These are phyloP conservation scores for Arthroderma uncinatum DNA, from an alignment of 2,329 filamentous ascomycete genomes.

Conservation along the genomic window DNA sequence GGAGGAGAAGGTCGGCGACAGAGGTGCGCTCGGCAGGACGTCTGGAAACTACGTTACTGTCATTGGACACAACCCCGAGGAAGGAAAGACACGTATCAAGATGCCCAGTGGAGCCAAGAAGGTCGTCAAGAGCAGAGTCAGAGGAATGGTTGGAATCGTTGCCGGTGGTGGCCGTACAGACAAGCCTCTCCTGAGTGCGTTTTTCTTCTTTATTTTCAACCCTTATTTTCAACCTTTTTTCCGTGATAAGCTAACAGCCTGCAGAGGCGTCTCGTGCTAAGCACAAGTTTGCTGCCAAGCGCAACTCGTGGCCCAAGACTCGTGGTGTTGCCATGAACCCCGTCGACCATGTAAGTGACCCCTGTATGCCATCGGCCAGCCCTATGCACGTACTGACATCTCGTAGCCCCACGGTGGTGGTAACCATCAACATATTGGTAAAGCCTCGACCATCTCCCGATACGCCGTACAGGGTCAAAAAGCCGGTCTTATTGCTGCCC, in stretches of 20 bases:
- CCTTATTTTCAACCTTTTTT: background rate
- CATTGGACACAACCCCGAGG: constrained; percentile 93
- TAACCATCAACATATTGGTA: constrained; percentile 99
- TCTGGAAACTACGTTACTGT: constrained; percentile 99
- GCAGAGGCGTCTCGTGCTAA: constrained; percentile 97
- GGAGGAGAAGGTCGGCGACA: constrained; percentile 97
- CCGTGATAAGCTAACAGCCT: constrained; percentile 26
- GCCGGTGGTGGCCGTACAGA: constrained; percentile 98
- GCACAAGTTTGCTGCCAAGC: constrained; percentile 99
- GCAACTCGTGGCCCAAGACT: constrained; percentile 99
- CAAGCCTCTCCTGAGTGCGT: constrained; percentile 87
- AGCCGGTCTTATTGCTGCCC: constrained; percentile 99
- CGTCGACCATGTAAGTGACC: constrained; percentile 69
- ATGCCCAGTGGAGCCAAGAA: constrained; percentile 98
- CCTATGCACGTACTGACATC: constrained; percentile 2
- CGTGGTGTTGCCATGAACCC: constrained; percentile 99
- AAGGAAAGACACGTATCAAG: constrained; percentile 99
- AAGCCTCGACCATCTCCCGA: constrained; percentile 97
- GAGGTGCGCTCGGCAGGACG: constrained; percentile 88
- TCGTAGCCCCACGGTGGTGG: constrained; percentile 76
- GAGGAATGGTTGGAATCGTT: constrained; percentile 99
- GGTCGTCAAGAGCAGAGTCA: constrained; percentile 79
- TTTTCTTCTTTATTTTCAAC: background rate
- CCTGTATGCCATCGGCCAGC: background rate
- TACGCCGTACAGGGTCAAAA: constrained; percentile 98